These are phyloP conservation scores for Cercophora sp. DNA, from an alignment of 495 filamentous ascomycete genomes.

Conservation along the genomic window DNA sequence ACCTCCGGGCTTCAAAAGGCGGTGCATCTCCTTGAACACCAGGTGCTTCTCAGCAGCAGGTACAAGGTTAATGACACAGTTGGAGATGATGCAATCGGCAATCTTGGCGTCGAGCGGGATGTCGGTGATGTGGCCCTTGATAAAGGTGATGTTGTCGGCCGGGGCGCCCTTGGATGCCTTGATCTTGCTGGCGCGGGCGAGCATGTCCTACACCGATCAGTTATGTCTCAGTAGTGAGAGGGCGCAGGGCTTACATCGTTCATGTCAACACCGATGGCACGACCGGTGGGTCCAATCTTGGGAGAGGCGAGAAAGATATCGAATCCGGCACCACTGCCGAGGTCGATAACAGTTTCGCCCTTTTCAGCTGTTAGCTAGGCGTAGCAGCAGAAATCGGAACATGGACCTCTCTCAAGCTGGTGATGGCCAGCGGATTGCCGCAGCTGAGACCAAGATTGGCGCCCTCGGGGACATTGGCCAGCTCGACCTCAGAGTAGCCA, in stretches of 20 bases:
- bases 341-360: conserved; percentile 63
- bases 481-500: conserved; percentile 55
- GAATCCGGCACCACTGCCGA: conserved; percentile 62
- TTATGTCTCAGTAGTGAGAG: neutral
- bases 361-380: conserved; percentile 6
- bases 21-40: conserved; percentile 58
- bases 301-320: conserved; percentile 59
- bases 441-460: conserved; percentile 65
- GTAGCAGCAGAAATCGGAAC: neutral
- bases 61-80: conserved; percentile 64
- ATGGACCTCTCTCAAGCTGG: conserved; percentile 48
- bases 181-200: conserved; percentile 46
- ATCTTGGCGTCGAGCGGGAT: conserved; percentile 41
- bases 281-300: conserved; percentile 52
- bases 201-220: conserved; percentile 49
- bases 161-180: conserved; percentile 29
- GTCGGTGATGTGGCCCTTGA: conserved; percentile 51
- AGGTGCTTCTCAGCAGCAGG: conserved; percentile 51
- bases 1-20: conserved; percentile 58
- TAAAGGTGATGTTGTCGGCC: conserved; percentile 44
- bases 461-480: conserved; percentile 49
- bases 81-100: conserved; percentile 56
- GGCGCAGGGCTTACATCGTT: conserved; percentile 42
- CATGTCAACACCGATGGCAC: conserved; percentile 64
- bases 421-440: conserved; percentile 58